These are phyloP conservation scores for Perkinsus marinus DNA, from an alignment of 169 alveolate genomes.

Conservation along the genomic window DNA sequence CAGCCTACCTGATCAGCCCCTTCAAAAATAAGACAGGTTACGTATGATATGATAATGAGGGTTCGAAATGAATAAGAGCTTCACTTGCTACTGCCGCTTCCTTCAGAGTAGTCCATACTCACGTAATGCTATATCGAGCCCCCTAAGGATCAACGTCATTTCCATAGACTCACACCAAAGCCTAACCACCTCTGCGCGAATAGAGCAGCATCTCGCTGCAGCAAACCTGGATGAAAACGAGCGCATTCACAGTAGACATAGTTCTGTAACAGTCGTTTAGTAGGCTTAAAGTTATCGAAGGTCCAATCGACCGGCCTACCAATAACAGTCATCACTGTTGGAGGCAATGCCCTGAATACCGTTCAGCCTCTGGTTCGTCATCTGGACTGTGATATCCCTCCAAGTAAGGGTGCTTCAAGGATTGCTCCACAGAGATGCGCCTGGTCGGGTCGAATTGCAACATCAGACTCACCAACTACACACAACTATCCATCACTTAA, in stretches of 20 bases:
- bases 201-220: constrained; percentile 17
- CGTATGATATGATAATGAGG: no score
- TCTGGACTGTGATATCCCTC: constrained; percentile 60
- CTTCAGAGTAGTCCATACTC: background rate
- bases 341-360: background rate
- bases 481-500: background rate
- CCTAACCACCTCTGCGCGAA: background rate
- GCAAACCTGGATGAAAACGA: constrained; percentile 50
- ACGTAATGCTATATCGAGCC: background rate
- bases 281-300: constrained; percentile 69
- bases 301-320: constrained; percentile 59
- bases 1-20: no score
- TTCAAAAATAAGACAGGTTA: no score
- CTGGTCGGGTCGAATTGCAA: constrained; percentile 61
- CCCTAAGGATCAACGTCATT: background rate
- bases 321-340: background rate
- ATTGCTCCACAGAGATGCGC: constrained; percentile 68
- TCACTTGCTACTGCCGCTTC: no score
- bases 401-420: constrained; percentile 64
- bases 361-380: constrained; percentile 53
- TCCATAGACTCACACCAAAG: background rate
- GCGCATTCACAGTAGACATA: constrained; percentile 60
- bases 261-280: constrained; percentile 58
- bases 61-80: no score
- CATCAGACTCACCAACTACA: constrained; percentile 43